Percentiles rank a stretch among this genome's conserved stretches.
Evolutionary conservation across 345 rosid genomes (phyloP).

Genomic region (Eutrema heterophyllum): DNA sequence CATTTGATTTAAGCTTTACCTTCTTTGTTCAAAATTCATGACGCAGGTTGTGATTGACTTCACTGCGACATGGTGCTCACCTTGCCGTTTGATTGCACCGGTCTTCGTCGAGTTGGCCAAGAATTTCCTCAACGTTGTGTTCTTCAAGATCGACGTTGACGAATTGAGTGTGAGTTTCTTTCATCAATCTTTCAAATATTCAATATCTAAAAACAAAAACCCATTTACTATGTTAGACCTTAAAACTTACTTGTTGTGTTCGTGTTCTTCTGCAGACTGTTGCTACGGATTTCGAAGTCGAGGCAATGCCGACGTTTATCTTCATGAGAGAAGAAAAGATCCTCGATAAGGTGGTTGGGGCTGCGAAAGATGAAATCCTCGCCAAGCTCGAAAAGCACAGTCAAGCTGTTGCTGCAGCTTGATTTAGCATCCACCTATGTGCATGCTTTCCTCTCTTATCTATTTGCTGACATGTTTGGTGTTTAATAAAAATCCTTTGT

Average conservation of each 20-base stretch:
- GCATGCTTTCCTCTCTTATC: not conserved
- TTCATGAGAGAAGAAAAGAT: conserved; percentile 50
- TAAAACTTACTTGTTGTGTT: not conserved
- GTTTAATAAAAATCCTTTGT: conserved; percentile 15
- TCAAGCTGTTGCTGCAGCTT: conserved; percentile 36
- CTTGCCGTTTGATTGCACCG: conserved; percentile 70
- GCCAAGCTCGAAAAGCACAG: conserved; percentile 43
- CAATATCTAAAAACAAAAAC: too few relatives aligned
- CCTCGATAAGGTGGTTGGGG: conserved; percentile 59
- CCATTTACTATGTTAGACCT: too few relatives aligned
- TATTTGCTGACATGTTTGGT: conserved; percentile 9
- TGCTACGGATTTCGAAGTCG: conserved; percentile 53
- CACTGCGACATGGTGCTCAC: conserved; percentile 77
- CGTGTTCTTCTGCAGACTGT: conserved; percentile 39
- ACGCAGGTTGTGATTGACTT: conserved; percentile 66
- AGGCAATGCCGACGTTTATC: conserved; percentile 78
- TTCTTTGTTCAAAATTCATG: too few relatives aligned
- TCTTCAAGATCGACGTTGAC: conserved; percentile 81
- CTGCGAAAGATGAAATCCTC: conserved; percentile 55
- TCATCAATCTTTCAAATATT: not conserved
- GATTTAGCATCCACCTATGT: not conserved
- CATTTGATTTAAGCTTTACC: too few relatives aligned
- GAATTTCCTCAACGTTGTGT: conserved; percentile 35
- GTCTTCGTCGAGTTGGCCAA: conserved; percentile 52
- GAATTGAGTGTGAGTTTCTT: conserved; percentile 38